Conservation (phyloP, 805 yeast species). For the Nakazawaea wyomingensis region DNA sequence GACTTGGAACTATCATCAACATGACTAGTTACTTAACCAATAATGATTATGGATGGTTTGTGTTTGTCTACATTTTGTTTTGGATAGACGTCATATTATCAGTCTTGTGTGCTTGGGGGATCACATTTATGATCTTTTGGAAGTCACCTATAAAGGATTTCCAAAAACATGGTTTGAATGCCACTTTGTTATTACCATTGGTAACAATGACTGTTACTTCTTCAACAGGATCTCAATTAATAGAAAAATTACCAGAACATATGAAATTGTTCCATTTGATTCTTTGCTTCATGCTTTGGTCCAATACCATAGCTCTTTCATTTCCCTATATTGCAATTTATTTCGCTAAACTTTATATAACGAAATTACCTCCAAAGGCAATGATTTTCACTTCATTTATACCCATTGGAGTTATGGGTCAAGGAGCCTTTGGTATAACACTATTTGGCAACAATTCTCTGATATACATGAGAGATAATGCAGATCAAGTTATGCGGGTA, state of each 20-base stretch:
- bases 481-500: not conserved
- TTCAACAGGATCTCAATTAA: constrained; percentile 60
- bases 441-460: constrained; percentile 1
- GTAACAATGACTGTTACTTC: constrained; percentile 76
- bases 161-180: constrained; percentile 31
- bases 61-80: constrained; percentile 64
- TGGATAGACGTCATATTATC: constrained; percentile 59
- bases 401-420: constrained; percentile 84
- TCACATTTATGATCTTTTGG: constrained; percentile 46
- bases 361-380: constrained; percentile 53
- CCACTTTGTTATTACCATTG: constrained; percentile 66
- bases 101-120: constrained; percentile 54
- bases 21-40: constrained; percentile 41
- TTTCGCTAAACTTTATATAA: constrained; percentile 52
- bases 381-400: constrained; percentile 63
- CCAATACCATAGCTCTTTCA: constrained; percentile 61
- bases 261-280: constrained; percentile 49
- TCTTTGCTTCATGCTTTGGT: constrained; percentile 57
- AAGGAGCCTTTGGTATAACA: constrained; percentile 68
- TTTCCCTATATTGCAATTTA: constrained; percentile 50
- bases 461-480: not conserved
- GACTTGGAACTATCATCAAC: constrained; percentile 58
- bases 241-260: constrained; percentile 34
- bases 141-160: constrained; percentile 24
- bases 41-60: constrained; percentile 30